Percentiles rank a stretch among this genome's conserved stretches.
These are phyloP conservation scores for Sarcodon sp. DNA, from an alignment of 768 basidiomycete genomes.

Conservation along the genomic window DNA sequence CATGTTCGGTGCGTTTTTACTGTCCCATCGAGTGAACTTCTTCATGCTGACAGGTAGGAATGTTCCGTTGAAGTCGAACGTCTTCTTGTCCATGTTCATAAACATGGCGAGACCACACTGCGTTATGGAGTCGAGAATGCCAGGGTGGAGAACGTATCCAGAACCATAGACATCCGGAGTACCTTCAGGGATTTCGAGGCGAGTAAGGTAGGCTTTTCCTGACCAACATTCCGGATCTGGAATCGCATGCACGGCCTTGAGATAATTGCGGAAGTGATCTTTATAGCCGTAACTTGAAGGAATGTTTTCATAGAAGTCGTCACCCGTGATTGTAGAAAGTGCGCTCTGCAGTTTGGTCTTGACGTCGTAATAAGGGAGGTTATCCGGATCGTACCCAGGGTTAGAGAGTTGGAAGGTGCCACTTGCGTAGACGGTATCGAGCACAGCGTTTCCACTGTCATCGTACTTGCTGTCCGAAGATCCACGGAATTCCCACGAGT, in stretches of 20 bases:
- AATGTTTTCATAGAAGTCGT: conserved; percentile 9
- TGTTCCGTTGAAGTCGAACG: conserved; percentile 18
- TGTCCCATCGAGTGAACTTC: conserved; percentile 17
- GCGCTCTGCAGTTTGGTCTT: conserved; percentile 9
- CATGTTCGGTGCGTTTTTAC: conserved; percentile 10
- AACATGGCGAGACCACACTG: conserved; percentile 18
- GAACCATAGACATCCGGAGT: conserved; percentile 17
- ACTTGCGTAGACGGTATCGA: conserved; percentile 18
- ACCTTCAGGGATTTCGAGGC: conserved; percentile 8
- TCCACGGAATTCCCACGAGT: conserved; percentile 17
- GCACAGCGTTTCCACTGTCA: conserved; percentile 11
- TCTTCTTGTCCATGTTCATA: conserved; percentile 13
- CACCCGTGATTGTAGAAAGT: conserved; percentile 5
- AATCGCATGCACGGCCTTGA: conserved; percentile 16
- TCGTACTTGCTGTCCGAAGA: conserved; percentile 12
- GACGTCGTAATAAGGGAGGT: conserved; percentile 13
- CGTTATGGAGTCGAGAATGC: conserved; percentile 19
- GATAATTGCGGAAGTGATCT: conserved; percentile 15
- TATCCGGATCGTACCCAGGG: conserved; percentile 12
- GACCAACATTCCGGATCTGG: conserved; percentile 15
- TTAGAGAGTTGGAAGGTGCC: conserved; percentile 15
- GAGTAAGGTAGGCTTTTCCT: conserved; percentile 15
- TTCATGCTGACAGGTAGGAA: conserved; percentile 19
- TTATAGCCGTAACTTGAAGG: conserved; percentile 8
- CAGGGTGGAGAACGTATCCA: conserved; percentile 19